Evolutionary conservation across 257 asterid genomes (phyloP).

Genomic region (Coffea canephora): DNA sequence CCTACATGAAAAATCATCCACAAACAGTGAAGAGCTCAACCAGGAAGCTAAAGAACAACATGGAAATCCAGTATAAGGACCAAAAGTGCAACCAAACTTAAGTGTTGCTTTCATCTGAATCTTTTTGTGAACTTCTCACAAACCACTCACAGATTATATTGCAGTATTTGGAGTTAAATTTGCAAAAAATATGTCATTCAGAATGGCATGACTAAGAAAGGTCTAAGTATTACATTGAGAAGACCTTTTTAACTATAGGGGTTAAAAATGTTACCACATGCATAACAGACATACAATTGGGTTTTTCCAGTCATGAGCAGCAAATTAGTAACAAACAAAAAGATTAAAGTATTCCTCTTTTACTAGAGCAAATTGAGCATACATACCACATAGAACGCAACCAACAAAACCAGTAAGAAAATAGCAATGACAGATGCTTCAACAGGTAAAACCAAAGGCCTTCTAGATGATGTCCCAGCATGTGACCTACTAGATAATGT

Average conservation of each 20-base stretch:
- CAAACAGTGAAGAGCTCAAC: constrained; percentile 21
- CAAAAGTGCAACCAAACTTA: neutral
- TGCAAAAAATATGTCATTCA: neutral
- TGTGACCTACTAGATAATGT: constrained; percentile 23
- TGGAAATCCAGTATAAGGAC: neutral
- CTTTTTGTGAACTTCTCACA: neutral
- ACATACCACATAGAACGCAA: constrained; percentile 93
- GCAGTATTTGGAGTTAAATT: neutral
- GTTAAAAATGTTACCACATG: neutral
- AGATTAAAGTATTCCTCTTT: neutral
- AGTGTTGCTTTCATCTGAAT: neutral
- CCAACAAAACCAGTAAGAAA: constrained; percentile 75
- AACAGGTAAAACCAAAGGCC: constrained; percentile 66
- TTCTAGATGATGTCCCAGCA: constrained; percentile 25
- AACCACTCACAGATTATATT: neutral
- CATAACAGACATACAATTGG: neutral
- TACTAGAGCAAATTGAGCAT: neutral
- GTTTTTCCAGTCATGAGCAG: neutral
- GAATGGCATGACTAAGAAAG: neutral
- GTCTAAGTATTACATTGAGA: neutral
- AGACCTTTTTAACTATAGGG: too few relatives aligned
- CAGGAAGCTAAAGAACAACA: neutral
- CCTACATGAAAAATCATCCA: constrained; percentile 40
- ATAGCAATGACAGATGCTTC: constrained; percentile 77
- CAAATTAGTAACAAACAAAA: neutral